Evolutionary conservation across 1,284 basidiomycete species (phyloP).

Genomic region (Microstroma glucosiphilum): DNA sequence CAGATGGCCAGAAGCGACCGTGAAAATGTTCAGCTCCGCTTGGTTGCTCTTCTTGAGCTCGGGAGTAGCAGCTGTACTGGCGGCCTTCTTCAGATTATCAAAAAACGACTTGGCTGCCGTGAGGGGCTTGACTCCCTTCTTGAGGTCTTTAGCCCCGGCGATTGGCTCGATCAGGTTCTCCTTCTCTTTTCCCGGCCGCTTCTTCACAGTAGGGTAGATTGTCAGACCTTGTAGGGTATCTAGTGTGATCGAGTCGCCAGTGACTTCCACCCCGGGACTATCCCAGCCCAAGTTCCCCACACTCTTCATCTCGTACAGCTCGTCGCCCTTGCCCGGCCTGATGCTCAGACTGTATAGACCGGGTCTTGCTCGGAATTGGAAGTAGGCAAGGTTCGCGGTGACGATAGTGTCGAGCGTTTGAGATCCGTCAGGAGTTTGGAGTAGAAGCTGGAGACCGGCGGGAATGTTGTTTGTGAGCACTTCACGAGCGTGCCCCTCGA

Average conservation of each 20-base stretch:
- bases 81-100: background rate
- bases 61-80: background rate
- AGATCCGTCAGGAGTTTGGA: constrained; percentile 32
- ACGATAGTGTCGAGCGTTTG: constrained; percentile 56
- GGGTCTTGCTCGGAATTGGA: constrained; percentile 84
- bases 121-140: background rate
- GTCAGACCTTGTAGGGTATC: constrained; percentile 82
- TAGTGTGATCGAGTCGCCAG: constrained; percentile 54
- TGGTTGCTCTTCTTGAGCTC: constrained; percentile 14
- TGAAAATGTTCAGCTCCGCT: constrained; percentile 91
- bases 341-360: constrained; percentile 79
- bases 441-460: constrained; percentile 54
- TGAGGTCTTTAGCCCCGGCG: background rate
- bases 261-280: constrained; percentile 60
- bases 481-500: constrained; percentile 90
- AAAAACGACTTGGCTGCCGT: background rate
- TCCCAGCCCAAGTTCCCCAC: constrained; percentile 68
- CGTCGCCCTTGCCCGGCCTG: constrained; percentile 66
- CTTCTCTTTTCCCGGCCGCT: constrained; percentile 69
- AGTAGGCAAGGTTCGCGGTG: constrained; percentile 89
- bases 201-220: constrained; percentile 70
- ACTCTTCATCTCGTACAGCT: constrained; percentile 75
- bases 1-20: constrained; percentile 87
- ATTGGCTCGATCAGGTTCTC: constrained; percentile 67
- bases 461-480: constrained; percentile 73